A percentile compares a stretch with the other conserved stretches of the same genome.
These are phyloP conservation scores for Lathyrus tuberosus DNA, from an alignment of 306 rosid genomes.

Conservation along the genomic window DNA sequence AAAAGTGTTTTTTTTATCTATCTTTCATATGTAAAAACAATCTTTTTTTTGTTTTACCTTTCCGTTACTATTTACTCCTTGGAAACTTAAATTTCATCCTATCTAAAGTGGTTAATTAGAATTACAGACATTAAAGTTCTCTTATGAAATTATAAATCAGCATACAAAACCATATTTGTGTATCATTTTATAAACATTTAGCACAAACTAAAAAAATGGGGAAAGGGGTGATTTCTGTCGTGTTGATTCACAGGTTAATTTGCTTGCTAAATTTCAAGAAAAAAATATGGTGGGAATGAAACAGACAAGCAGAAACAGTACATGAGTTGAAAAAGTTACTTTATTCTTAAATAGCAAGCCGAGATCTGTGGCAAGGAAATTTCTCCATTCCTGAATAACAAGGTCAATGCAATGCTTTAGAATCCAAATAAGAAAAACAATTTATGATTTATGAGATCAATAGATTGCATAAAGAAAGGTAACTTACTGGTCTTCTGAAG, in stretches of 20 bases:
- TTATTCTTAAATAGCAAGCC: constrained; percentile 80
- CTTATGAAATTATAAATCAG: constrained; percentile 1
- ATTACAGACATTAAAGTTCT: neutral
- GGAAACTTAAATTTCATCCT: neutral
- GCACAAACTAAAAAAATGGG: constrained; percentile 12
- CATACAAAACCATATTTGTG: constrained; percentile 15
- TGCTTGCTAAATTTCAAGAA: constrained; percentile 1
- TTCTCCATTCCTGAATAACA: constrained; percentile 82
- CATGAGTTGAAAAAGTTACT: constrained; percentile 54
- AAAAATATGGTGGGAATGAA: neutral
- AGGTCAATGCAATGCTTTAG: constrained; percentile 28
- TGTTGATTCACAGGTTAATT: constrained; percentile 25
- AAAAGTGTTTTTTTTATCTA: neutral
- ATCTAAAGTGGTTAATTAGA: neutral
- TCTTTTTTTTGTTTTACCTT: constrained; percentile 1
- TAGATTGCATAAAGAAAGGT: constrained; percentile 10
- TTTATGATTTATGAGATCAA: neutral
- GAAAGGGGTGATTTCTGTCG: constrained; percentile 7
- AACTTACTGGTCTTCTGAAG: constrained; percentile 85
- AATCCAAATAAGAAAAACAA: constrained; percentile 15
- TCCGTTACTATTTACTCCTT: neutral
- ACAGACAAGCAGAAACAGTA: constrained; percentile 31
- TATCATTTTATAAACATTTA: constrained; percentile 7
- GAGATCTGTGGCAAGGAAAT: constrained; percentile 87
- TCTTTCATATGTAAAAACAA: constrained; percentile 18